Conservation (phyloP, 208 protist genomes). For the Porcisia hertigi region DNA sequence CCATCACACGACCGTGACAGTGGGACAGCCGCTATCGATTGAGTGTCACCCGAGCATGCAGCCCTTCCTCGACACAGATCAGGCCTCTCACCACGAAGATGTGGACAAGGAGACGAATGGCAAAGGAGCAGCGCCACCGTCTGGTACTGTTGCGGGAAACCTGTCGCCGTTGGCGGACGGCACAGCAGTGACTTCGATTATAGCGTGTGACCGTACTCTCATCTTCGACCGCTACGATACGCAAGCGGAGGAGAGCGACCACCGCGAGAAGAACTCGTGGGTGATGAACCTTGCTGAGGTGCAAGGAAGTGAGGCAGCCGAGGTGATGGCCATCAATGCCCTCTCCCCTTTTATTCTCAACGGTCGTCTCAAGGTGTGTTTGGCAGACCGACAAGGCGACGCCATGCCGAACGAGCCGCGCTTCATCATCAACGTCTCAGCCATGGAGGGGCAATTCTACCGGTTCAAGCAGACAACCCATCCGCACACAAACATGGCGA, state of each 20-base stretch:
- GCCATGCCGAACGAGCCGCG: slow-evolving; percentile 59
- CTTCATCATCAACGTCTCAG: slow-evolving; percentile 98
- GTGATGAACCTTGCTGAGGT: slow-evolving; percentile 90
- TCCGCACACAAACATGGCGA: slow-evolving; percentile 99
- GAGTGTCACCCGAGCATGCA: slow-evolving; percentile 52
- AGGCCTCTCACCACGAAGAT: background rate
- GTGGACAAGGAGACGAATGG: background rate
- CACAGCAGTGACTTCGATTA: slow-evolving; percentile 9
- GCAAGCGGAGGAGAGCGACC: slow-evolving; percentile 84
- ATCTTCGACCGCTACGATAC: slow-evolving; percentile 92
- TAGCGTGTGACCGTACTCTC: slow-evolving; percentile 31
- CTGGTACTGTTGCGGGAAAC: background rate
- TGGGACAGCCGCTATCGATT: slow-evolving; percentile 69
- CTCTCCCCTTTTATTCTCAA: slow-evolving; percentile 96
- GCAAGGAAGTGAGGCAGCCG: slow-evolving; percentile 90
- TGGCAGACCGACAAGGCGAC: slow-evolving; percentile 73
- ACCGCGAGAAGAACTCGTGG: slow-evolving; percentile 91
- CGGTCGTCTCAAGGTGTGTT: slow-evolving; percentile 86
- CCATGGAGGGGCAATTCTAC: slow-evolving; percentile 98
- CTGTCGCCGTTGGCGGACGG: slow-evolving; percentile 1
- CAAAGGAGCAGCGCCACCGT: background rate
- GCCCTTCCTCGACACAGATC: slow-evolving; percentile 43
- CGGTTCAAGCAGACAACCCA: slow-evolving; percentile 93
- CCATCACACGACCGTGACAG: slow-evolving; percentile 70
- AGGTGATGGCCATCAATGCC: slow-evolving; percentile 97